Conservation (phyloP, 2,329 filamentous ascomycete species). For the Calycina marina region DNA sequence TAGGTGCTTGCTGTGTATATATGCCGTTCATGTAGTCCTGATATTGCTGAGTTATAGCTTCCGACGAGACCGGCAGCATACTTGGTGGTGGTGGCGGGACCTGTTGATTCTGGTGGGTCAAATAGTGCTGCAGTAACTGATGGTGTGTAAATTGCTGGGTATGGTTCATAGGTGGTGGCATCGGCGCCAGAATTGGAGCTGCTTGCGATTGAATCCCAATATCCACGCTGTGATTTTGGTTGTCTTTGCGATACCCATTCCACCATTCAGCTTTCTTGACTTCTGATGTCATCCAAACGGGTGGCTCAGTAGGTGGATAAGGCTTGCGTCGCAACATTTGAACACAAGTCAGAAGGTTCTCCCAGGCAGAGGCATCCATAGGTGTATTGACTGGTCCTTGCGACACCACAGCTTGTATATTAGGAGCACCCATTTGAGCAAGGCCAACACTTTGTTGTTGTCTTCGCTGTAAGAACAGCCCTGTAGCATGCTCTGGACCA, state of each 20-base stretch:
- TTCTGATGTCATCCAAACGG: slow-evolving; percentile 35
- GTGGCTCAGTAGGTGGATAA: slow-evolving; percentile 35
- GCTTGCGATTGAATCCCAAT: slow-evolving; percentile 25
- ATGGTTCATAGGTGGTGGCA: slow-evolving; percentile 17
- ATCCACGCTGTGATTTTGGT: slow-evolving; percentile 25
- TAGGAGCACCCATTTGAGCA: slow-evolving; percentile 9
- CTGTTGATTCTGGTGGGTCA: slow-evolving; percentile 4
- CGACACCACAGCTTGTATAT: not conserved
- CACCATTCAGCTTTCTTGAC: slow-evolving; percentile 37
- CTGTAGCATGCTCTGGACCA: slow-evolving; percentile 16
- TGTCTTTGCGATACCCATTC: slow-evolving; percentile 29
- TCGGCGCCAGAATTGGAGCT: slow-evolving; percentile 14
- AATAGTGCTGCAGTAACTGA: slow-evolving; percentile 2
- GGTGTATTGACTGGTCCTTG: slow-evolving; percentile 1
- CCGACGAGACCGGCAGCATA: slow-evolving; percentile 9
- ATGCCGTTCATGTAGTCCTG: slow-evolving; percentile 8
- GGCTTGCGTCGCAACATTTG: slow-evolving; percentile 30
- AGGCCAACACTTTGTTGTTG: slow-evolving; percentile 7
- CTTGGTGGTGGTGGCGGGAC: slow-evolving; percentile 6
- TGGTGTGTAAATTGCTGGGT: slow-evolving; percentile 12
- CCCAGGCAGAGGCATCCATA: slow-evolving; percentile 11
- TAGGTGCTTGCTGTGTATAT: slow-evolving; percentile 11
- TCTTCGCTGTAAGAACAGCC: slow-evolving; percentile 13
- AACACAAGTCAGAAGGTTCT: slow-evolving; percentile 14
- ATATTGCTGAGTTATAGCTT: slow-evolving; percentile 5